Conservation (phyloP, 768 basidiomycete species). For the Erythrobasidium yunnanense region DNA sequence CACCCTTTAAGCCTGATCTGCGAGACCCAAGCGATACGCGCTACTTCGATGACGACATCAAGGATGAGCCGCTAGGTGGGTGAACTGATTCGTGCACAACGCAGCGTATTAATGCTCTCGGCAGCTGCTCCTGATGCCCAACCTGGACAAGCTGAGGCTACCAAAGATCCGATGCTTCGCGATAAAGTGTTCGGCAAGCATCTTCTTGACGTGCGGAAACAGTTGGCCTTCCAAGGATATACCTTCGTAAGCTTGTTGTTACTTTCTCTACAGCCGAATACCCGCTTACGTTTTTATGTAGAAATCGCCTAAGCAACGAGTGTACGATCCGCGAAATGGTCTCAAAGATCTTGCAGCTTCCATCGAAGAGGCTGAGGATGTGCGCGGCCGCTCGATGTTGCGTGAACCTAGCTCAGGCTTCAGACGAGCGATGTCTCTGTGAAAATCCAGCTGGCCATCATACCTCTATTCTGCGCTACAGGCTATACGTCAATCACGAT, state of each 20-base stretch:
- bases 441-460: not conserved
- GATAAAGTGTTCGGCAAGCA: conserved; percentile 75
- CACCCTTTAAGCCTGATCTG: conserved; percentile 83
- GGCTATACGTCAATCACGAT: no score
- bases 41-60: conserved; percentile 92
- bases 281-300: not conserved
- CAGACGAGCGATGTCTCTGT: conserved; percentile 22
- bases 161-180: conserved; percentile 75
- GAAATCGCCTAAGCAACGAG: conserved; percentile 20
- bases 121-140: conserved; percentile 77
- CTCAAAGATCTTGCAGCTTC: not conserved
- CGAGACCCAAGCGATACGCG: conserved; percentile 66
- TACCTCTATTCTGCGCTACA: no score
- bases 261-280: not conserved
- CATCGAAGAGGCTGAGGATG: conserved; percentile 13
- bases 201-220: conserved; percentile 81
- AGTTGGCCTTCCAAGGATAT: conserved; percentile 58
- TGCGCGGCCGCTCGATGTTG: conserved; percentile 2
- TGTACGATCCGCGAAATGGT: conserved; percentile 7
- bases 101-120: not conserved
- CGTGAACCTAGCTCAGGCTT: conserved; percentile 19
- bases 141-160: conserved; percentile 56
- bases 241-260: conserved; percentile 13
- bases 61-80: conserved; percentile 50
- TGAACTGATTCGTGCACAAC: not conserved